phyloP scores from a whole-genome alignment of 2,329 filamentous ascomycete species.

The Calonectria naviculata region DNA sequence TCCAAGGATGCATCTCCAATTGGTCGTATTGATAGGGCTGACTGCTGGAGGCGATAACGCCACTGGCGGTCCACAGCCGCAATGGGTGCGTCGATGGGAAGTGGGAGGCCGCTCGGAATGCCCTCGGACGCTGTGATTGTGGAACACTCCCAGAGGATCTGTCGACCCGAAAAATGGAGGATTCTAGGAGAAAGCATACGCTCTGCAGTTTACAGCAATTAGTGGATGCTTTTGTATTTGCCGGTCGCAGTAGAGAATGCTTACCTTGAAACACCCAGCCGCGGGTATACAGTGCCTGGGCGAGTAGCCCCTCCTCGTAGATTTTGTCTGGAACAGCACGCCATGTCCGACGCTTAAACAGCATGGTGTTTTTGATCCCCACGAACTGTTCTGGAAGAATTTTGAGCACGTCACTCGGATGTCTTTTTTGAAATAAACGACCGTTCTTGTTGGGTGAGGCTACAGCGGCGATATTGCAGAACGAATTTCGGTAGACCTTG shows the following conservation, averaged over 20 bases:
- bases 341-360: neutral
- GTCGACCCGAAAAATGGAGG: neutral
- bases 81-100: neutral
- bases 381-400: neutral
- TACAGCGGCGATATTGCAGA: neutral
- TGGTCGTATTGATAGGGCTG: neutral
- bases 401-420: neutral
- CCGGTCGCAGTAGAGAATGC: too few relatives aligned
- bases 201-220: neutral
- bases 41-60: neutral
- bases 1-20: neutral
- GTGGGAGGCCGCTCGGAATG: neutral
- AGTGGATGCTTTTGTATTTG: neutral
- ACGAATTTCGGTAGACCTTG: conserved; percentile 1
- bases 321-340: neutral
- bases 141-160: conserved; percentile 3
- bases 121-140: neutral
- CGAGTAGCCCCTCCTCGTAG: neutral
- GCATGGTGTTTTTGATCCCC: neutral
- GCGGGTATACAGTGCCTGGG: neutral
- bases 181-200: neutral
- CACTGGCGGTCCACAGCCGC: neutral
- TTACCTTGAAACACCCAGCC: conserved; percentile 6
- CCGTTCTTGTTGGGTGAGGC: too few relatives aligned
- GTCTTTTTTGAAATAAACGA: too few relatives aligned